Base-by-base conservation (phyloP, 129 eudicot species). In the Artemisia annua region DNA sequence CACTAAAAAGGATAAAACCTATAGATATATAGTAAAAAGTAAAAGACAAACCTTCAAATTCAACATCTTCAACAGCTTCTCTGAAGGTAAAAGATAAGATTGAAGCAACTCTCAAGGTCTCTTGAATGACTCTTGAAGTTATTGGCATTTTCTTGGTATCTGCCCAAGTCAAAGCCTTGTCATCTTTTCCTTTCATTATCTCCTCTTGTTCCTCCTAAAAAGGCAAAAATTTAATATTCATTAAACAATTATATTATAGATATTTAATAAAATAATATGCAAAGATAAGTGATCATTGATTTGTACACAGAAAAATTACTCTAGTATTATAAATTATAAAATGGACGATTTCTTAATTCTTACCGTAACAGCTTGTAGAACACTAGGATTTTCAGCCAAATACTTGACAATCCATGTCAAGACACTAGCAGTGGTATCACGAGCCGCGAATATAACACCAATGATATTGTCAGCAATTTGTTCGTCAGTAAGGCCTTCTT, bases 11-110 rank as follows among this genome's bases (percentile, higher is more conserved):
- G 43, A 32, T 15, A 11, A 22, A 28, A 59, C 2, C 48, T 43
- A 18, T 8, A 57, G 4, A 30, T 28, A n/a, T n/a, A n/a, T n/a
- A n/a, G n/a, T n/a, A n/a, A n/a, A n/a, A n/a, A n/a, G n/a, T n/a
- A n/a, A n/a, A n/a, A 28, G 62, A 76, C 81, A 81, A 52, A 89
- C 99, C 99, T 78, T 95, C 88, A 83, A 84, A 95, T 73, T 95
- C 99, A 82, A 95, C 97, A 91, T 95, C 99, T 63, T 95, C 91
- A 59, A 95, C 99, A 67, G 99, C 99, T 83, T 95, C 99, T 85
- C 99, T 90, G 64, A 95, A 95, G 8, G 99, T 95, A 50, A 95
- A 95, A 67, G 97, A 90, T 65, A 95, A 51, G 53, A 95, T 90
- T 18, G 99, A 95, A 71, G 99, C 99, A 74, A 91, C 97, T 84